Evolutionary conservation across 1,284 basidiomycete species (phyloP).

Genomic region (Sporisorium graminicola): DNA sequence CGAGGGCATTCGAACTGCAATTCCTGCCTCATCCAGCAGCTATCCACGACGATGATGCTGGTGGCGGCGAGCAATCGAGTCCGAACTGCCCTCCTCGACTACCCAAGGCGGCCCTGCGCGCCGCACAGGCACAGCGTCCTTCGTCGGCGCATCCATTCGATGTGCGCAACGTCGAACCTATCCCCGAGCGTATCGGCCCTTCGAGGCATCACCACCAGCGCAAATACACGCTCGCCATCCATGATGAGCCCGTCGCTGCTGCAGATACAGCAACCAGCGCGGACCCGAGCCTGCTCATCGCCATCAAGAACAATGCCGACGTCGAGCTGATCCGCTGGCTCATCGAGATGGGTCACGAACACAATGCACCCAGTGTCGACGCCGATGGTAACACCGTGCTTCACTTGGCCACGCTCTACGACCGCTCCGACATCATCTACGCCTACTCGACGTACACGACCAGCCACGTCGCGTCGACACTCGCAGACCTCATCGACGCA

Average conservation of each 20-base stretch:
- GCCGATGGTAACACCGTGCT: conserved; percentile 46
- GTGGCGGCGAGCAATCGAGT: neutral
- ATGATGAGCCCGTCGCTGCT: conserved; percentile 17
- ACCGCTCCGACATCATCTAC: conserved; percentile 55
- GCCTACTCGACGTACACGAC: conserved; percentile 39
- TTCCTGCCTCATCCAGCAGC: conserved; percentile 3
- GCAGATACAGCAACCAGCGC: conserved; percentile 4
- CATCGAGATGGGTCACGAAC: conserved; percentile 62
- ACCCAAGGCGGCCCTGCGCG: conserved; percentile 30
- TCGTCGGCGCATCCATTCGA: conserved; percentile 44
- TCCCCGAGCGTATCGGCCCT: conserved; percentile 4
- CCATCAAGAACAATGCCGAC: conserved; percentile 51
- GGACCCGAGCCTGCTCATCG: conserved; percentile 51
- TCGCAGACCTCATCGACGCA: conserved; percentile 35
- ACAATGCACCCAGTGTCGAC: conserved; percentile 37
- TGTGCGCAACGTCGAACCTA: conserved; percentile 40
- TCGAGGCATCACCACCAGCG: conserved; percentile 30
- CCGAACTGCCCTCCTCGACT: conserved; percentile 5
- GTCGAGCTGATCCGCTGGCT: conserved; percentile 62
- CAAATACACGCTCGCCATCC: conserved; percentile 38
- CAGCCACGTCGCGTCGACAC: conserved; percentile 29
- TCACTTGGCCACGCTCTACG: conserved; percentile 51
- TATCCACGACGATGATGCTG: neutral
- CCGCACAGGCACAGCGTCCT: conserved; percentile 36
- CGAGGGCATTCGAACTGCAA: conserved; percentile 36